phyloP scores from a whole-genome alignment of 2,329 filamentous ascomycete species.

The Talaromyces sp. region DNA sequence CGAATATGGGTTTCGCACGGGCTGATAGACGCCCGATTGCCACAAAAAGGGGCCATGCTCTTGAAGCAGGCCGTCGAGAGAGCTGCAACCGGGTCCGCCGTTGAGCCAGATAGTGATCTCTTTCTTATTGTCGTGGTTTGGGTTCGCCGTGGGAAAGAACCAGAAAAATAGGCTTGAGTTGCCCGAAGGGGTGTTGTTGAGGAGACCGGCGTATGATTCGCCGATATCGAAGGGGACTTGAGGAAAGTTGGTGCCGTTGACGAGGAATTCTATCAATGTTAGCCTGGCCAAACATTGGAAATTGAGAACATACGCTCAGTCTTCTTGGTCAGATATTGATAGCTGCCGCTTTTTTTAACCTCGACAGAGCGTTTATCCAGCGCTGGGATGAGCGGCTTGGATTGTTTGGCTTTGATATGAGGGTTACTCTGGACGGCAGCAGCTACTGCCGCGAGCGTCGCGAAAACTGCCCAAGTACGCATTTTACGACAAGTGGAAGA shows the following conservation, averaged over 20 bases:
- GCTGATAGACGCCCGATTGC: constrained; percentile 42
- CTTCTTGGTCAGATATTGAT: constrained; percentile 4
- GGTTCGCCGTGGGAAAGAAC: constrained; percentile 53
- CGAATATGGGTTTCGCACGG: constrained; percentile 50
- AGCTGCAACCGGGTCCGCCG: constrained; percentile 47
- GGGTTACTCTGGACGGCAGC: constrained; percentile 16
- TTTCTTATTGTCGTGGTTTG: constrained; percentile 25
- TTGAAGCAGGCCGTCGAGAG: constrained; percentile 39
- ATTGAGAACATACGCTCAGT: constrained; percentile 6
- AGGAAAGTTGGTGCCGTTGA: constrained; percentile 17
- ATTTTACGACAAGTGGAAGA: not conserved
- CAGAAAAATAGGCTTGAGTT: constrained; percentile 64
- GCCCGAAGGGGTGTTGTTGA: constrained; percentile 47
- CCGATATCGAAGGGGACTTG: constrained; percentile 18
- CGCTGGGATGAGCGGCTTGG: not conserved
- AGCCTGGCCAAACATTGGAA: not conserved
- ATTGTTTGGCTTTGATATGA: constrained; percentile 10
- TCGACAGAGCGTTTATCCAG: constrained; percentile 8
- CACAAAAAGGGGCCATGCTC: constrained; percentile 46
- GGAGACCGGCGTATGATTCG: constrained; percentile 57
- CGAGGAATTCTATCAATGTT: constrained; percentile 10
- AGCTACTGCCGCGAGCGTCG: not conserved
- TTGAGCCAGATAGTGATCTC: constrained; percentile 46
- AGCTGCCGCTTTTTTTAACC: not conserved
- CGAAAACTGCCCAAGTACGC: not conserved